Evolutionary conservation across 768 basidiomycete genomes (phyloP), one percentile per base, ranked within the genome.

Genomic region (Amylocystis lapponica): DNA sequence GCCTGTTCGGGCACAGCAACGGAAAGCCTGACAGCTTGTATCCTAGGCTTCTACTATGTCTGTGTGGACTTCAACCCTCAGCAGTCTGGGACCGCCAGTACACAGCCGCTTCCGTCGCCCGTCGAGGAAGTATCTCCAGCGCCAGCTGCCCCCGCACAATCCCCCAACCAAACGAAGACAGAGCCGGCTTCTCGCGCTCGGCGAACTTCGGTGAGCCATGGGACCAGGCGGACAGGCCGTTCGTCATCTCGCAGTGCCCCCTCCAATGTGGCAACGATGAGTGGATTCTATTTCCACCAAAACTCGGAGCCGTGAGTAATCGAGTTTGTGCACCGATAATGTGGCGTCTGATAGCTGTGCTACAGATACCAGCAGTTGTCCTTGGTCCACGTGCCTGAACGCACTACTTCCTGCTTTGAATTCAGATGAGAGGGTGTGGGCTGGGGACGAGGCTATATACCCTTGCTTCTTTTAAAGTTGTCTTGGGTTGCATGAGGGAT

Each of bases 261-360:
- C 35, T 66, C 72, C 5, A 69, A 56, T 23, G 70, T 76, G 37
- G 87, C 86, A 4, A 80, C 79, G 21, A 89, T 90, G 86, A 85
- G 77, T 50, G 88, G 92, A 27, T 94, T 89, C 67, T 95, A 94
- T 65, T 94, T 88, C 66, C 90, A 93, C 63, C 83, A 85, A 71
- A 86, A 91, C 61, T 92, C 88, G 43, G 88, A 90, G 57, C 89
- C 89, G 89, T 92, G 58, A 68, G 86, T 79, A n/a, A 6, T 26
- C 26, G 34, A 11, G 27, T 42, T 12, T 35, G 9, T 40, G 19
- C 19, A 22, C 11, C 9, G 14, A n/a, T 19, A 35, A 10, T 17
- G 19, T 31, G 20, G 31, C 45, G 42, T 32, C 40, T 36, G n/a
- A 42, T 44, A 13, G 36, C 52, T 32, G 31, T 45, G 30, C 27